Base-by-base conservation (phyloP, 2,329 filamentous ascomycete species). In the Davidsoniella virescens region DNA sequence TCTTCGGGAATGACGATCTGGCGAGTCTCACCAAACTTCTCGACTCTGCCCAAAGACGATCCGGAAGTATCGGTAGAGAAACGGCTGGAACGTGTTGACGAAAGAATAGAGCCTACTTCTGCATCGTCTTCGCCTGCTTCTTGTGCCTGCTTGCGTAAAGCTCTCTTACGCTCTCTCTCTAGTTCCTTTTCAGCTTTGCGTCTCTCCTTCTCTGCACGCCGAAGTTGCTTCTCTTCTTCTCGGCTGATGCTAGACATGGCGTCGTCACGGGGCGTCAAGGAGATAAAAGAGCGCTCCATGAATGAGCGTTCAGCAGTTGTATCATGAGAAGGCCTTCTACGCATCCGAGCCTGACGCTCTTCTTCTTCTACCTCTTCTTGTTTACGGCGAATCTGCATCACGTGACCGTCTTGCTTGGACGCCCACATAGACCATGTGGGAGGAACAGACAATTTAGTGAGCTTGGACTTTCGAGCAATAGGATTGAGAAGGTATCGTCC, bases 331-430 rank as follows among this genome's bases (percentile, higher is more conserved):
- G 20, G 25, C n/a, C 46, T 14, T 36, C 46, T 29, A 12, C 46
- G 33, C 46, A 48, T 48, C 8, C 37, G 33, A 40, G 36, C 46
- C 16, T 39, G 14, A n/a, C 47, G 41, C 36, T 52, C 51, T 41
- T 59, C 56, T 23, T 58, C 56, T 1, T 59, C 60, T 2, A 61
- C 58, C 23, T 62, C 58, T 52, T 70, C 69, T 1, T 71, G 70
- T 55, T 71, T 70, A 48, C 73, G 62, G 60, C 80, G 76, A 3
- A 76, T 67, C 44, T 70, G 67, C 3, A 93, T 71, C 0, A 83
- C 84, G 54, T 72, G 72, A 62, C 90, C 76, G 60, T 96, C 92
- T 60, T 95, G 87, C 61, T 84, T 93, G 43, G 82, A 88, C 12
- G 86, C 87, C 84, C 87, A 93, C 1, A 82, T 70, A 46, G 80